phyloP scores from a whole-genome alignment of 192 early-diverging fungal genomes.

The Bifiguratus adelaidae region DNA sequence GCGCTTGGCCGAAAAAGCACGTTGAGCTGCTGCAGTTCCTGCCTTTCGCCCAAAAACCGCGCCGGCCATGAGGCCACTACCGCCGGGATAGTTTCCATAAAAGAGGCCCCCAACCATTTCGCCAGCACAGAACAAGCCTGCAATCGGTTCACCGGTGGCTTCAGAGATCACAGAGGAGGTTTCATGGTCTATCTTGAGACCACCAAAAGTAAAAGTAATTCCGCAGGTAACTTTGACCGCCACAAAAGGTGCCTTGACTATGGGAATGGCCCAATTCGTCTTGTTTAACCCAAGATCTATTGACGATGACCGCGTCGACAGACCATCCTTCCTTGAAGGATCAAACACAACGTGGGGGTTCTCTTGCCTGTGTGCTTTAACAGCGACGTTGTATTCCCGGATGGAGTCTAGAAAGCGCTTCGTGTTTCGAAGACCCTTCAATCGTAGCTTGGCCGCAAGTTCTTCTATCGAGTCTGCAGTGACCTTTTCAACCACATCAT shows the following conservation, averaged over 20 bases:
- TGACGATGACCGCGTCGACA: not conserved
- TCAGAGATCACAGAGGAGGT: not conserved
- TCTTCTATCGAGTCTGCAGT: constrained; percentile 1
- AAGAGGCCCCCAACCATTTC: constrained; percentile 1
- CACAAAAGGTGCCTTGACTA: not conserved
- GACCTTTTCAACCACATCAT: not conserved
- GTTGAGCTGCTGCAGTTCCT: too few relatives aligned
- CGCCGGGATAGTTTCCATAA: constrained; percentile 2
- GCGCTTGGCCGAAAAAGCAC: too few relatives aligned
- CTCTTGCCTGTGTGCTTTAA: not conserved
- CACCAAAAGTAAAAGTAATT: constrained; percentile 4
- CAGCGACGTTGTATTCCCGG: too few relatives aligned
- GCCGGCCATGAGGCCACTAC: too few relatives aligned
- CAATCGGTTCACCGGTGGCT: not conserved
- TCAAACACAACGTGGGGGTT: not conserved
- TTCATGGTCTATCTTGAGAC: not conserved
- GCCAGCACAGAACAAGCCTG: not conserved
- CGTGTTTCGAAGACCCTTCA: too few relatives aligned
- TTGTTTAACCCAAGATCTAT: not conserved
- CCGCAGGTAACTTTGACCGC: constrained; percentile 1
- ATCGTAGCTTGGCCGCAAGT: not conserved
- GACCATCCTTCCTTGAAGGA: not conserved
- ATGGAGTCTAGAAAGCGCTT: too few relatives aligned
- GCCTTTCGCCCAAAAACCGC: too few relatives aligned
- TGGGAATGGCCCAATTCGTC: not conserved